Percentiles rank a stretch among this genome's conserved stretches.
Conservation (phyloP, 2,329 filamentous ascomycete genomes). For the Podosphaera xanthii region DNA sequence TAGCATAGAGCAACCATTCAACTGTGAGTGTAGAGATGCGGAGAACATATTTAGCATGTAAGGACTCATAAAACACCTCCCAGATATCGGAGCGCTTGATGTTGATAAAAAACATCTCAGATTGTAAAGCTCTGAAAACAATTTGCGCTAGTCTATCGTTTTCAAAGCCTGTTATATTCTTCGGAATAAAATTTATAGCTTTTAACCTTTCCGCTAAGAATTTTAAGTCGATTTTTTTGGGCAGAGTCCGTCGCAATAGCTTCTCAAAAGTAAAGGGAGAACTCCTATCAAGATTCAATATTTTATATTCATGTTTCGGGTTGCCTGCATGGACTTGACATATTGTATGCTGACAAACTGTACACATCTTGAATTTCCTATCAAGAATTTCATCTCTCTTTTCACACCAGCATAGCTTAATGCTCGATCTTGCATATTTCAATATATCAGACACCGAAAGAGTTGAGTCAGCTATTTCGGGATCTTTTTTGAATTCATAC, state of each 20-base stretch:
- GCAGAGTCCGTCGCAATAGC: constrained; percentile 20
- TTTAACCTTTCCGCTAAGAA: neutral
- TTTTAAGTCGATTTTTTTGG: constrained; percentile 19
- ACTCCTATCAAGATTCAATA: constrained; percentile 12
- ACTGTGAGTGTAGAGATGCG: constrained; percentile 14
- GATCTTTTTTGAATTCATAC: neutral
- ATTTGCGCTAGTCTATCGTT: constrained; percentile 7
- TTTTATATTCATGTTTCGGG: constrained; percentile 19
- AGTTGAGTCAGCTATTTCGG: neutral
- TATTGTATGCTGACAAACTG: constrained; percentile 28
- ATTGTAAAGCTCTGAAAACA: constrained; percentile 7
- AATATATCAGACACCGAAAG: constrained; percentile 6
- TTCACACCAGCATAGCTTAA: constrained; percentile 34
- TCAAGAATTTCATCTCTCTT: constrained; percentile 19
- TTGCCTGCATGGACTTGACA: constrained; percentile 29
- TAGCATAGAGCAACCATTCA: constrained; percentile 25
- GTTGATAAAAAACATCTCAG: constrained; percentile 16
- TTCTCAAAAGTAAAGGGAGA: constrained; percentile 22
- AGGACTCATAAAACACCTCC: constrained; percentile 21
- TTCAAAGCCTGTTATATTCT: neutral
- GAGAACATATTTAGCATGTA: constrained; percentile 20
- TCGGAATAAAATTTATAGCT: neutral
- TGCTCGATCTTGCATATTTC: constrained; percentile 14
- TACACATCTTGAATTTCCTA: constrained; percentile 23
- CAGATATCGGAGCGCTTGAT: constrained; percentile 18